These are phyloP conservation scores for Geranomyces michiganensis DNA, from an alignment of 192 early-diverging fungal genomes.

Conservation along the genomic window DNA sequence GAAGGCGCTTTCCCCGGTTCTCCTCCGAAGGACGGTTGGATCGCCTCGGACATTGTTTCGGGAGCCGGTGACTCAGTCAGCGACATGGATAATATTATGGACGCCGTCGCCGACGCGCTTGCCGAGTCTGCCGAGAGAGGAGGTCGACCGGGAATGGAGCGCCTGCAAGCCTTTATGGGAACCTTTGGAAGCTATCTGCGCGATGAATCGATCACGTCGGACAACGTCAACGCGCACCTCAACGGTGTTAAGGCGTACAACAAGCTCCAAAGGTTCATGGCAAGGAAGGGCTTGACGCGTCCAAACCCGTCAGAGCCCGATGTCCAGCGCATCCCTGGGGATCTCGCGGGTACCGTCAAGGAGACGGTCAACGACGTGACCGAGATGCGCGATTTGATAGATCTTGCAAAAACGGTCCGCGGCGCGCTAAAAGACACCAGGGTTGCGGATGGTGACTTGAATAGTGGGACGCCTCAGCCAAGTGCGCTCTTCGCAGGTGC, in stretches of 20 bases:
- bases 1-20: too few relatives aligned
- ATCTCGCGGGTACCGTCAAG: neutral
- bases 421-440: neutral
- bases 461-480: neutral
- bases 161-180: neutral
- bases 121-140: neutral
- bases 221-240: slow-evolving; percentile 1
- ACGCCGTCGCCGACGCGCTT: neutral
- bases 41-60: too few relatives aligned
- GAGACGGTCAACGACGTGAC: neutral
- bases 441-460: slow-evolving; percentile 1
- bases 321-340: neutral
- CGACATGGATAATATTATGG: slow-evolving; percentile 2
- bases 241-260: neutral
- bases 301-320: neutral
- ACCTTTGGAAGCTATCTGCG: neutral
- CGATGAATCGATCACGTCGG: neutral
- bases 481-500: neutral
- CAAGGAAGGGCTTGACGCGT: neutral
- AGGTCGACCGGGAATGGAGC: neutral
- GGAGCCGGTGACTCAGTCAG: neutral
- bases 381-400: neutral
- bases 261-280: neutral
- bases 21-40: too few relatives aligned
- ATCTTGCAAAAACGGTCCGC: neutral